phyloP scores from a whole-genome alignment of 2,329 filamentous ascomycete species.

The Sporothrix variecibatus region DNA sequence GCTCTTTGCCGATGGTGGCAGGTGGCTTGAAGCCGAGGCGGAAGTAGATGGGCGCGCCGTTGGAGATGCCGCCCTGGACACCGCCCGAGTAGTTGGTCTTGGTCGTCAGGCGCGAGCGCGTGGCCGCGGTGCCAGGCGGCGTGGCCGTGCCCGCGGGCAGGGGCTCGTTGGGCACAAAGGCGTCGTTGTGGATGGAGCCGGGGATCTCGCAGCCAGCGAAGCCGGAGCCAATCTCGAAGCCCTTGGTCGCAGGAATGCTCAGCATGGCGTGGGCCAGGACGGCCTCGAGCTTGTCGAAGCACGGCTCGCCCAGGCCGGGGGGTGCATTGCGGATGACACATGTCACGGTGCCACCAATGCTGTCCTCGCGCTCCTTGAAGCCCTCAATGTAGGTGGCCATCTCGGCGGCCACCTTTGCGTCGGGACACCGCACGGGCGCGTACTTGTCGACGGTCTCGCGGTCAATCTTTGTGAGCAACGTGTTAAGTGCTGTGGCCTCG shows the following conservation, averaged over 20 bases:
- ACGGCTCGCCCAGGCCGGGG: slow-evolving; percentile 85
- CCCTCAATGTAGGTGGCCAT: slow-evolving; percentile 82
- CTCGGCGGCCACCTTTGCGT: slow-evolving; percentile 60
- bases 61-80: slow-evolving; percentile 93
- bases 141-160: slow-evolving; percentile 46
- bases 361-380: slow-evolving; percentile 77
- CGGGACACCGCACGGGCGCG: slow-evolving; percentile 85
- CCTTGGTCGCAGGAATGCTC: slow-evolving; percentile 91
- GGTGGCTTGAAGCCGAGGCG: slow-evolving; percentile 92
- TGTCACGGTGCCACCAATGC: slow-evolving; percentile 91
- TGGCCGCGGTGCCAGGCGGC: slow-evolving; percentile 47
- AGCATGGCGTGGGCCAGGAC: slow-evolving; percentile 91
- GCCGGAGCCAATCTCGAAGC: slow-evolving; percentile 92
- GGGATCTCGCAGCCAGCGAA: slow-evolving; percentile 85
- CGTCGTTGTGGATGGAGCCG: slow-evolving; percentile 89
- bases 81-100: slow-evolving; percentile 95
- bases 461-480: slow-evolving; percentile 70
- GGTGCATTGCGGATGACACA: slow-evolving; percentile 89
- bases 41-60: slow-evolving; percentile 94
- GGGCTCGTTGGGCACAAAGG: slow-evolving; percentile 67
- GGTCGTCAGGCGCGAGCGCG: slow-evolving; percentile 69
- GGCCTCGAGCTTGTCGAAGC: slow-evolving; percentile 94
- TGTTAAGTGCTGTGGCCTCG: slow-evolving; percentile 28
- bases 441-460: slow-evolving; percentile 78
- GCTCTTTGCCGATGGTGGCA: slow-evolving; percentile 87